Evolutionary conservation across 2,329 filamentous ascomycete genomes (phyloP).

Genomic region (Remersonia thermophila): DNA sequence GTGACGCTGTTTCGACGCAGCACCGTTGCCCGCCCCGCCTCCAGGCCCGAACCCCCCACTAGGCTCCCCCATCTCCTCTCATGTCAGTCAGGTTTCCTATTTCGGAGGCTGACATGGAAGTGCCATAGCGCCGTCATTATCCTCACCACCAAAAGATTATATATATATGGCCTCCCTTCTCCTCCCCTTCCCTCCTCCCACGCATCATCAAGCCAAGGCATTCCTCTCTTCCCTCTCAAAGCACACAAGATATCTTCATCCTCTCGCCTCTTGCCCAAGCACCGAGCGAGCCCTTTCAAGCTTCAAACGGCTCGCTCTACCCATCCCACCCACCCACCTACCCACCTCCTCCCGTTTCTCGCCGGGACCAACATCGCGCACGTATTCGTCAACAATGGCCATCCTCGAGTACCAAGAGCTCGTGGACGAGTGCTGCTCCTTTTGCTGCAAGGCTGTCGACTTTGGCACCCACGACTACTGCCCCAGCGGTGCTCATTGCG

Average conservation of each 20-base stretch:
- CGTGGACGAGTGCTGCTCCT: slow-evolving; percentile 38
- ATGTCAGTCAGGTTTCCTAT: slow-evolving; percentile 8
- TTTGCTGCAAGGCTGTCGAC: slow-evolving; percentile 39
- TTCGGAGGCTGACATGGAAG: slow-evolving; percentile 5
- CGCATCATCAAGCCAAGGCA: background rate
- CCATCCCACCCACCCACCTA: background rate
- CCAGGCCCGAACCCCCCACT: too few relatives aligned
- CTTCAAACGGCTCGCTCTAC: background rate
- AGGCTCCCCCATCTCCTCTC: too few relatives aligned
- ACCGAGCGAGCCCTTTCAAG: background rate
- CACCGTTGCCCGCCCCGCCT: too few relatives aligned
- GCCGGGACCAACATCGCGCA: too few relatives aligned
- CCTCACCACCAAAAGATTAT: slow-evolving; percentile 4
- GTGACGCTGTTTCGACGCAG: too few relatives aligned
- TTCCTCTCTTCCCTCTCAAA: too few relatives aligned
- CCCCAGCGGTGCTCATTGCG: slow-evolving; percentile 29
- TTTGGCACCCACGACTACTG: slow-evolving; percentile 40
- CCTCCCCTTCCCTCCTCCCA: background rate
- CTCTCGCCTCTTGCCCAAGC: background rate
- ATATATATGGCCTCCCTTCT: slow-evolving; percentile 4
- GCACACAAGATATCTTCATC: too few relatives aligned
- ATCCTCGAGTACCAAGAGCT: slow-evolving; percentile 31
- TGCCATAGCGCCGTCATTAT: background rate
- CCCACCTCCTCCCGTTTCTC: background rate
- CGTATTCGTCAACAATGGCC: slow-evolving; percentile 26